These are phyloP conservation scores for Neurospora discreta DNA, from an alignment of 495 filamentous ascomycete genomes.

Conservation along the genomic window DNA sequence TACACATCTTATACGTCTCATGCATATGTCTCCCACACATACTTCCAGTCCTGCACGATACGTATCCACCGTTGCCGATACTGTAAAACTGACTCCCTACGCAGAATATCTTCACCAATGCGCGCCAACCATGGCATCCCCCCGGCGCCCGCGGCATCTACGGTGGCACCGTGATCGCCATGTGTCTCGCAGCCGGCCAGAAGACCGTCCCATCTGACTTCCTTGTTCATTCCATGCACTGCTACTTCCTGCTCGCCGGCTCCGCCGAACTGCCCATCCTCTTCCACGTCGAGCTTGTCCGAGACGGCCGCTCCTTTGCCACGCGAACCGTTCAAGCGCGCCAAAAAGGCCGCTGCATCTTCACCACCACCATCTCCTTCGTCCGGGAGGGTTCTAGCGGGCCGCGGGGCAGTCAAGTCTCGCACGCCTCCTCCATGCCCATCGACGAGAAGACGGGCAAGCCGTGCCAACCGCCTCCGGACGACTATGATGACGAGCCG, in stretches of 20 bases:
- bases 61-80: background rate
- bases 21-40: slow-evolving; percentile 1
- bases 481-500: slow-evolving; percentile 26
- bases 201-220: slow-evolving; percentile 71
- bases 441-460: slow-evolving; percentile 17
- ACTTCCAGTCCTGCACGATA: background rate
- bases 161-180: slow-evolving; percentile 86
- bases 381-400: slow-evolving; percentile 60
- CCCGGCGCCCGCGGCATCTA: slow-evolving; percentile 86
- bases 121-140: slow-evolving; percentile 80
- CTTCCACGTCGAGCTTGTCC: slow-evolving; percentile 82
- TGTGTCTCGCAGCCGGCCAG: slow-evolving; percentile 81
- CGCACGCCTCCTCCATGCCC: slow-evolving; percentile 53
- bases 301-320: slow-evolving; percentile 80
- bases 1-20: background rate
- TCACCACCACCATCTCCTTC: slow-evolving; percentile 90
- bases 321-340: slow-evolving; percentile 93
- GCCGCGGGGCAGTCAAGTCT: slow-evolving; percentile 34
- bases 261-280: slow-evolving; percentile 75
- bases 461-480: slow-evolving; percentile 23
- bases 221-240: slow-evolving; percentile 89
- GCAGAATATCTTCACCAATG: slow-evolving; percentile 87
- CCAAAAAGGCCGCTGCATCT: slow-evolving; percentile 81
- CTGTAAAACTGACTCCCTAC: slow-evolving; percentile 1
- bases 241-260: slow-evolving; percentile 93